These are phyloP conservation scores for Silybum marianum DNA, from an alignment of 129 eudicot species.

Conservation along the genomic window DNA sequence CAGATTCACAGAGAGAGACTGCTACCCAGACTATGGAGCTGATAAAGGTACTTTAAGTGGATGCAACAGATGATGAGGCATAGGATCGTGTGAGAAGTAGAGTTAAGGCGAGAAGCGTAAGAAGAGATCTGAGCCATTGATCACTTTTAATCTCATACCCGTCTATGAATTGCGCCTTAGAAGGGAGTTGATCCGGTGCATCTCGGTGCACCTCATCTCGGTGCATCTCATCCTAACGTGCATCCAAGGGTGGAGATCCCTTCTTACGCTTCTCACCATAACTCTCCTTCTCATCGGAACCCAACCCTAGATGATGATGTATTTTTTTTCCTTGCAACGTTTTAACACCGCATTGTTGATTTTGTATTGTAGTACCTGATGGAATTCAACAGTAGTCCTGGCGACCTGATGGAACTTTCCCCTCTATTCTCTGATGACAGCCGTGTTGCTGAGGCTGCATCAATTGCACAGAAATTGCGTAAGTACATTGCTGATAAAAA, in stretches of 20 bases:
- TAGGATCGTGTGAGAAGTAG: too few relatives aligned
- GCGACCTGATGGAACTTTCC: conserved; percentile 97
- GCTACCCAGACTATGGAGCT: conserved; percentile 98
- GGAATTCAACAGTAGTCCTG: conserved; percentile 99
- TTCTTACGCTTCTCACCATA: too few relatives aligned
- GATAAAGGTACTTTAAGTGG: conserved; percentile 64
- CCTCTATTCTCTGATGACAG: conserved; percentile 96
- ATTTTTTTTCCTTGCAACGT: background rate
- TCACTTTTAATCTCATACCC: too few relatives aligned
- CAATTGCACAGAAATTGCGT: conserved; percentile 97
- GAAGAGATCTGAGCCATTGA: too few relatives aligned
- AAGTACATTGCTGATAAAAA: conserved; percentile 33
- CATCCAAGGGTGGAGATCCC: too few relatives aligned
- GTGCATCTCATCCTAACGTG: too few relatives aligned
- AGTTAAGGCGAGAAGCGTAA: too few relatives aligned
- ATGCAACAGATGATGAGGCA: background rate
- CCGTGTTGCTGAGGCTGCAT: conserved; percentile 99
- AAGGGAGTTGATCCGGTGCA: too few relatives aligned
- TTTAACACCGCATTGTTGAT: conserved; percentile 20
- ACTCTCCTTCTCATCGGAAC: too few relatives aligned
- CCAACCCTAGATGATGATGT: background rate
- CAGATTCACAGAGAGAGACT: conserved; percentile 98
- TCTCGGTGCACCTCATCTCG: too few relatives aligned
- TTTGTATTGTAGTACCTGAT: conserved; percentile 71
- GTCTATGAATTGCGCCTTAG: too few relatives aligned